Conservation (phyloP, 169 alveolate genomes). For the Plasmodium knowlesi region DNA sequence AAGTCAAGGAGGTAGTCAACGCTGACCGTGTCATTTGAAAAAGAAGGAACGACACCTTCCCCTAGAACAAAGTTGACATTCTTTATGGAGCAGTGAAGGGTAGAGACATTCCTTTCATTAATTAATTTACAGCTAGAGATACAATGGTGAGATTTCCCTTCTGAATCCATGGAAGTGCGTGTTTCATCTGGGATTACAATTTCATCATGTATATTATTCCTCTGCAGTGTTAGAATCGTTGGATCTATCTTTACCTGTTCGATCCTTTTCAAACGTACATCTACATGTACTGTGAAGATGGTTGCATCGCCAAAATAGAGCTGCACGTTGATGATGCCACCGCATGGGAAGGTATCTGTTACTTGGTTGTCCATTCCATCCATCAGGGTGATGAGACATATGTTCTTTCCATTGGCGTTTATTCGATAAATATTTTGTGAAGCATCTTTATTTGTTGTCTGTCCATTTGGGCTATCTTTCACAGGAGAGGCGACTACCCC, state of each 20-base stretch:
- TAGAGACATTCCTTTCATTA: not conserved
- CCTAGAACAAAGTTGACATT: slow-evolving; percentile 9
- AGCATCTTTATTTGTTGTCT: not conserved
- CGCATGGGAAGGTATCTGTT: not conserved
- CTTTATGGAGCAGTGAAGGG: slow-evolving; percentile 15
- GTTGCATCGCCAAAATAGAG: not conserved
- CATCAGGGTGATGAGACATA: slow-evolving; percentile 6
- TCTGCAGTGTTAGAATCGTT: not conserved
- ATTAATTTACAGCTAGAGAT: not conserved
- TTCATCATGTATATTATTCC: slow-evolving; percentile 14
- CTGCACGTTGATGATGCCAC: slow-evolving; percentile 17
- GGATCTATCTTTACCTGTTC: slow-evolving; percentile 15
- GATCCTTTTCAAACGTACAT: slow-evolving; percentile 2
- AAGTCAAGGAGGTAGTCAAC: slow-evolving; percentile 25
- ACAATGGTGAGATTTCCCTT: not conserved
- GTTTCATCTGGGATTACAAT: not conserved
- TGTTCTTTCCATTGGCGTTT: slow-evolving; percentile 3
- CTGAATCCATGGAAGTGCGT: not conserved
- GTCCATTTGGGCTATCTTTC: not conserved
- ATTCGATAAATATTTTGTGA: slow-evolving; percentile 1
- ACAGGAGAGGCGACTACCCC: not conserved
- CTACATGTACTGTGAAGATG: slow-evolving; percentile 3
- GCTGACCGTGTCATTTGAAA: not conserved
- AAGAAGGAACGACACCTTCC: slow-evolving; percentile 17
- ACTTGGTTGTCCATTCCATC: slow-evolving; percentile 16